Evolutionary conservation across 1,284 basidiomycete species (phyloP).

Genomic region (Ganoderma lingzhi): DNA sequence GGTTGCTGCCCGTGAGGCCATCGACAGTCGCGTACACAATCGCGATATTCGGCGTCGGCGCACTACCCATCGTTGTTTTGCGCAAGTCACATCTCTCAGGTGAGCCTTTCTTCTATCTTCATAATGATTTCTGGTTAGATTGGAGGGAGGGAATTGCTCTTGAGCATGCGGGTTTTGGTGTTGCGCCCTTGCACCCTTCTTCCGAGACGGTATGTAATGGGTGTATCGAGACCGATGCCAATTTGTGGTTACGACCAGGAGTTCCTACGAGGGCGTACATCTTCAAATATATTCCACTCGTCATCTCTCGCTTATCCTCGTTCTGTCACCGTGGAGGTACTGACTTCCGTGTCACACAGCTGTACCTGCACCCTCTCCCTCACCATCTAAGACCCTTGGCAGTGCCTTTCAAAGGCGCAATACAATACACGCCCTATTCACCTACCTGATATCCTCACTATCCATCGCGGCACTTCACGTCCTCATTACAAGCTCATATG

Average conservation of each 20-base stretch:
- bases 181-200: neutral
- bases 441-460: slow-evolving; percentile 55
- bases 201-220: no score
- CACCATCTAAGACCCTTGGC: slow-evolving; percentile 58
- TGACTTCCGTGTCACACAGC: slow-evolving; percentile 44
- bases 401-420: slow-evolving; percentile 55
- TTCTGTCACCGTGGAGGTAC: slow-evolving; percentile 8
- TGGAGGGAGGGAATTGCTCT: neutral
- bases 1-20: slow-evolving; percentile 50
- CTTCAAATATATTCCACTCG: neutral
- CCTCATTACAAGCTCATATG: slow-evolving; percentile 44
- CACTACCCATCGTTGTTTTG: slow-evolving; percentile 60
- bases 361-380: slow-evolving; percentile 53
- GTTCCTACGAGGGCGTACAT: neutral
- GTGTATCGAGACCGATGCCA: no score
- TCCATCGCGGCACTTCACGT: slow-evolving; percentile 52
- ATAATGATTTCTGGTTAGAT: neutral
- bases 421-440: slow-evolving; percentile 50
- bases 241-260: no score
- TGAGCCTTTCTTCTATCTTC: slow-evolving; percentile 43
- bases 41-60: slow-evolving; percentile 47
- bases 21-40: slow-evolving; percentile 44
- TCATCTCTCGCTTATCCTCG: neutral
- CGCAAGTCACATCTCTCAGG: slow-evolving; percentile 64
- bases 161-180: neutral